Evolutionary conservation across 2,329 filamentous ascomycete species (phyloP), one percentile per base, ranked within the genome.

Genomic region (Rhinocladiella similis): DNA sequence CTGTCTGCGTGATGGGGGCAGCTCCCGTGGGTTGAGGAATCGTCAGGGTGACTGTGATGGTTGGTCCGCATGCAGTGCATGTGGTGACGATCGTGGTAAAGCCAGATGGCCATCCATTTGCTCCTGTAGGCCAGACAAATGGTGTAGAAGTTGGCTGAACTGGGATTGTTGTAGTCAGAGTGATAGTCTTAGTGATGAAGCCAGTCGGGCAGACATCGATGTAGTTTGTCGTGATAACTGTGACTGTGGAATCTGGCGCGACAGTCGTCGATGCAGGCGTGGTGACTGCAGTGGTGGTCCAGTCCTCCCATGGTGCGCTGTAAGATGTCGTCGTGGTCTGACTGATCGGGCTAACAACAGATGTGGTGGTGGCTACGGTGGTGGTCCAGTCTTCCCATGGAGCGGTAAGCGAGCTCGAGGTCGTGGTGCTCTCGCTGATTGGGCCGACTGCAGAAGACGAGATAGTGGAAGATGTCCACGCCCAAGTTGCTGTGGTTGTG

Each of bases 181-280:
- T 53, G 41, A 27, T 53, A 5, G 55, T 25, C 19, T 27, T 52
- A 5, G 72, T 75, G 36, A 70, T 75, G 61, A 72, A 75, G 5
- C 75, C 74, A 22, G 72, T 74, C 3, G 74, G 70, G 55, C 73
- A 76, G 60, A 76, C 71, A 49, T 72, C 69, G 6, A 69, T 68
- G 58, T 75, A 76, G 16, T 72, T 72, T 29, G 74, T 76, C 2
- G 48, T 49, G 46, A 35, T 41, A 12, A 53, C 46, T n/a, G 57
- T 60, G 3, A 45, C 48, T 20, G 54, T 57, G 35, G 41, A 43
- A 22, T 45, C 50, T 16, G 48, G 41, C 1, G 13, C 42, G 5
- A 18, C 19, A n/a, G 52, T 20, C 33, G 20, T 49, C 25, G 41
- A 49, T 10, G 43, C 25, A n/a, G 35, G 25, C 16, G n/a, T 13